Evolutionary conservation across 129 eudicot species (phyloP).

Genomic region (Kitagawia praeruptora): DNA sequence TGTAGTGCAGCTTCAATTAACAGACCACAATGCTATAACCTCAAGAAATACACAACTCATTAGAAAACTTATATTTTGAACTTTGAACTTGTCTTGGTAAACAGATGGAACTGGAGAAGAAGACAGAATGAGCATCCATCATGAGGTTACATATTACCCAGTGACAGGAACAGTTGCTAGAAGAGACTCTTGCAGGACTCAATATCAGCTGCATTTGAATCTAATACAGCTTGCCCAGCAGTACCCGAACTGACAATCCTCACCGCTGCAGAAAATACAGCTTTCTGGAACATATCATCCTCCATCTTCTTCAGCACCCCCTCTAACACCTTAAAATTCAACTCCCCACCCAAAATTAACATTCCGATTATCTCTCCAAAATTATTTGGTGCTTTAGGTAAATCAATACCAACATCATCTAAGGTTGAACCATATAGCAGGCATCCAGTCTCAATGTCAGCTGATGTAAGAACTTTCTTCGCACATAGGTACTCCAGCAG

Average conservation of each 20-base stretch:
- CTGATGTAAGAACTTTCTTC: conserved; percentile 51
- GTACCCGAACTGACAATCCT: conserved; percentile 31
- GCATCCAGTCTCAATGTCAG: conserved; percentile 50
- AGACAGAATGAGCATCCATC: not conserved
- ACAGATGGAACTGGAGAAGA: conserved; percentile 1
- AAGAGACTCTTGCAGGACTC: conserved; percentile 57
- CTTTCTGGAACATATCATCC: conserved; percentile 54
- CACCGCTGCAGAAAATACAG: conserved; percentile 40
- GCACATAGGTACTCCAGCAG: conserved; percentile 52
- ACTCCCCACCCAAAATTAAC: conserved; percentile 50
- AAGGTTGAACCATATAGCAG: conserved; percentile 48
- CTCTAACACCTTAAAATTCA: conserved; percentile 51
- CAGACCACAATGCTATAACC: not conserved
- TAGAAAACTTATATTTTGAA: not conserved
- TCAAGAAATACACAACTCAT: conserved; percentile 12
- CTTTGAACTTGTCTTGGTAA: not conserved
- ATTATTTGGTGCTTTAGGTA: conserved; percentile 79
- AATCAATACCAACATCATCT: conserved; percentile 82
- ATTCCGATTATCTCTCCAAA: conserved; percentile 79
- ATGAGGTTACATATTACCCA: not conserved
- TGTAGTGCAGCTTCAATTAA: not conserved
- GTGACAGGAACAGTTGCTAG: conserved; percentile 16
- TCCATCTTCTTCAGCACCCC: conserved; percentile 65
- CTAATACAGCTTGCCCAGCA: conserved; percentile 48
- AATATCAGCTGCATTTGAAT: conserved; percentile 66